A percentile compares a stretch with the other conserved stretches of the same genome.
phyloP scores from a whole-genome alignment of 345 rosid species.

The Anacardium occidentale region DNA sequence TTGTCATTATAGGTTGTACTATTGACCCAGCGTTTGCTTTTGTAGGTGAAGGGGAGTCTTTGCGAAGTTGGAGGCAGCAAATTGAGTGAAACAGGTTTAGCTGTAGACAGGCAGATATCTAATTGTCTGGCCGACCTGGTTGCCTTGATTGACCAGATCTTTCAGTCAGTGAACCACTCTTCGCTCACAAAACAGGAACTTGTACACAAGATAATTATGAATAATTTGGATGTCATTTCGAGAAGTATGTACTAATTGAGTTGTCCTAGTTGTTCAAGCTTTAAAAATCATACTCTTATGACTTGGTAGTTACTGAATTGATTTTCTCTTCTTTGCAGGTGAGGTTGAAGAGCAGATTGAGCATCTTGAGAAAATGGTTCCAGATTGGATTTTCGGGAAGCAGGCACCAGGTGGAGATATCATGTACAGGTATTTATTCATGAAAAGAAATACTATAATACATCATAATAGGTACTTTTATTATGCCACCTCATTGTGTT shows the following conservation, averaged over 20 bases:
- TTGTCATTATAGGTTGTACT: neutral
- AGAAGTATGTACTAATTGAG: slow-evolving; percentile 32
- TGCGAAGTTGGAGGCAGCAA: slow-evolving; percentile 9
- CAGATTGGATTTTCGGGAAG: slow-evolving; percentile 50
- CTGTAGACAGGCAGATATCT: slow-evolving; percentile 20
- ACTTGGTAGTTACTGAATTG: slow-evolving; percentile 2
- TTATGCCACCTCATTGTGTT: neutral
- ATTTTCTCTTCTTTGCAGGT: slow-evolving; percentile 27
- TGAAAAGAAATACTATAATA: neutral
- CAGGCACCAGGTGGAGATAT: slow-evolving; percentile 36
- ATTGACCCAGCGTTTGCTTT: neutral
- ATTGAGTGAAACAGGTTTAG: neutral
- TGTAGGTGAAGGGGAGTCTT: slow-evolving; percentile 17
- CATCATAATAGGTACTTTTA: neutral
- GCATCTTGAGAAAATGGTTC: slow-evolving; percentile 45
- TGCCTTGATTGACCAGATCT: slow-evolving; percentile 37
- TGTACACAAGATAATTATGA: slow-evolving; percentile 45
- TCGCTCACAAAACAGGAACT: slow-evolving; percentile 57
- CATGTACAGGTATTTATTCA: slow-evolving; percentile 34
- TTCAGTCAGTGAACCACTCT: slow-evolving; percentile 31
- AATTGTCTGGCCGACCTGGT: slow-evolving; percentile 37
- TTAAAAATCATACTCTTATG: neutral
- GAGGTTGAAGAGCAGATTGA: slow-evolving; percentile 54
- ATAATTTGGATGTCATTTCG: slow-evolving; percentile 35
- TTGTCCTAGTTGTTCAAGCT: neutral